Percentiles rank a stretch among this genome's conserved stretches.
phyloP scores from a whole-genome alignment of 2,329 filamentous ascomycete genomes.

The Dryadomyces quercus-mongolicae region DNA sequence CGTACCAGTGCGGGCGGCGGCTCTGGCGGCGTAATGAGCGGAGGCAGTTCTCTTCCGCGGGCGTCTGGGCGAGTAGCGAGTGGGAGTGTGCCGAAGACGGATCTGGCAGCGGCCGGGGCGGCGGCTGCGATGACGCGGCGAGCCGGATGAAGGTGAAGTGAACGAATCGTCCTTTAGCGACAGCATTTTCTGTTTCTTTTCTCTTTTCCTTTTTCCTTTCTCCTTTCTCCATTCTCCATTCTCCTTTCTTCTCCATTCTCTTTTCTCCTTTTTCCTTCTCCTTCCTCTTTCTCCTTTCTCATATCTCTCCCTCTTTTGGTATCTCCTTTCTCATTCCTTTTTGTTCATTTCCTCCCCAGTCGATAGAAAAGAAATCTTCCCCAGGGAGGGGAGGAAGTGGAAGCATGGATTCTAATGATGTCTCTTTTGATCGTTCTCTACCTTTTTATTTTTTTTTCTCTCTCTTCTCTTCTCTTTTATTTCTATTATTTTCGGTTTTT shows the following conservation, averaged over 20 bases:
- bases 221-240: no score
- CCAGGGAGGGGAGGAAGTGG: not conserved
- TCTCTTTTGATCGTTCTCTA: not conserved
- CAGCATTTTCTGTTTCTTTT: not conserved
- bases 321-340: not conserved
- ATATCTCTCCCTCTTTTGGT: no score
- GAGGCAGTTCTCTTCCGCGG: conserved; percentile 43
- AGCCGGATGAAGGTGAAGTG: conserved; percentile 16
- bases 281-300: not conserved
- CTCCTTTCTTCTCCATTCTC: not conserved
- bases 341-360: not conserved
- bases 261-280: not conserved
- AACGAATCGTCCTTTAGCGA: not conserved
- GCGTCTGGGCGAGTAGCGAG: conserved; percentile 45
- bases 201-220: not conserved
- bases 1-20: conserved; percentile 39
- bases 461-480: not conserved
- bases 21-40: conserved; percentile 14
- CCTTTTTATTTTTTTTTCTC: not conserved
- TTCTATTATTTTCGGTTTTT: not conserved
- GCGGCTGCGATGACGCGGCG: conserved; percentile 47
- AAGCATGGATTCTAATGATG: not conserved
- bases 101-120: conserved; percentile 46
- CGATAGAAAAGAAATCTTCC: not conserved
- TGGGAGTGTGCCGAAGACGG: conserved; percentile 31